These are phyloP conservation scores for Excoecaria cochinchinensis DNA, from an alignment of 345 rosid genomes.

Conservation along the genomic window DNA sequence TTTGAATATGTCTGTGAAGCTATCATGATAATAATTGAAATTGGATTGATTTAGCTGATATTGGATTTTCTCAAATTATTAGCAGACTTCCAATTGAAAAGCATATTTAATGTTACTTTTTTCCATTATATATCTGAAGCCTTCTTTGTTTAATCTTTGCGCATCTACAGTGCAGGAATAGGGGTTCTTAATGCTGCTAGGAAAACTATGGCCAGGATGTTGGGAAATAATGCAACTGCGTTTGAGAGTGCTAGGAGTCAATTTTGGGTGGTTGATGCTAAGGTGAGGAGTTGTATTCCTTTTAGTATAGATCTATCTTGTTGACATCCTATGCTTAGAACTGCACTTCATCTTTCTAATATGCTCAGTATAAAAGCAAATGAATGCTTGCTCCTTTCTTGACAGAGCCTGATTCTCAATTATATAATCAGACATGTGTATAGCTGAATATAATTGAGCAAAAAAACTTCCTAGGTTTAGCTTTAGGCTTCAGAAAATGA, in stretches of 20 bases:
- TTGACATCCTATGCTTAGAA: neutral
- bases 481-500: neutral
- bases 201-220: constrained; percentile 98
- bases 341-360: neutral
- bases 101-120: neutral
- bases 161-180: constrained; percentile 80
- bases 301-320: neutral
- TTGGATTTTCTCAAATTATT: too few species aligned
- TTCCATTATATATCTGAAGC: neutral
- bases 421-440: neutral
- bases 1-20: neutral
- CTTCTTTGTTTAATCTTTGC: constrained; percentile 24
- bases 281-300: constrained; percentile 41
- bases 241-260: constrained; percentile 91
- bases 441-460: too few species aligned
- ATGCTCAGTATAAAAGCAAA: neutral
- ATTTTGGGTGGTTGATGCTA: constrained; percentile 97
- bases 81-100: neutral
- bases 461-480: too few species aligned
- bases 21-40: neutral
- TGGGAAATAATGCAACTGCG: constrained; percentile 80
- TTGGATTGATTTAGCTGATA: neutral
- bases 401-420: neutral
- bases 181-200: constrained; percentile 97
- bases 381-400: neutral